Evolutionary conservation across 23 red algal species (phyloP), one percentile per base, ranked within the genome.

Genomic region (Agarophyton chilense): DNA sequence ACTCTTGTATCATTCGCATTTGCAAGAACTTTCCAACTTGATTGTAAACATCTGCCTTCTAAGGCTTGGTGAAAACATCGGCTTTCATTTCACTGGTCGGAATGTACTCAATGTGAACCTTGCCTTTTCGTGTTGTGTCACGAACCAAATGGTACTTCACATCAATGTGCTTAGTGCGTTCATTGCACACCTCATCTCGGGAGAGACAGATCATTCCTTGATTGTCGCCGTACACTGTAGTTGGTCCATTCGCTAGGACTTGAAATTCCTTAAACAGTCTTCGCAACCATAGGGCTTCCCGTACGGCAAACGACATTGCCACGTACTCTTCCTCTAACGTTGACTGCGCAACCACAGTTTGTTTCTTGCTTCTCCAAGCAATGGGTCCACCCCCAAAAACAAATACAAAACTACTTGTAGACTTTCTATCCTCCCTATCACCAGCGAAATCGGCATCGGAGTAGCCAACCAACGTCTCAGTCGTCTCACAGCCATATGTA

Each of bases 141-240:
- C n/a, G n/a, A n/a, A n/a, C 5, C 19, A 87, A 52, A 16, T 87
- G 33, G 40, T 25, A 87, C 58, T 57, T 57, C 41, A 87, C 22
- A 18, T 87, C 64, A 39, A 87, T 87, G 43, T 87, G 83, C 43
- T 87, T 87, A 13, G 57, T 87, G 1, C 64, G 57, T 19, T 81
- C 47, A 49, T 81, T 58, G 21, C 55, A 1, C 6, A 81, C 39
- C 57, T 40, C 77, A 58, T 81, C 52, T n/a, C 34, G 8, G 17
- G 7, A 1, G 26, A 35, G 29, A n/a, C 22, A 32, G n/a, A n/a
- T n/a, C n/a, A n/a, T n/a, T n/a, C n/a, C n/a, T n/a, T n/a, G n/a
- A n/a, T n/a, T n/a, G n/a, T 43, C 10, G 41, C 57, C 44, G 24
- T 53, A 3, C 77, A 44, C 32, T 81, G 41, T 3, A 53, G 21